A percentile compares a stretch with the other conserved stretches of the same genome.
Evolutionary conservation across 2,329 filamentous ascomycete species (phyloP).

Genomic region (Aspergillus quadrilineatus): DNA sequence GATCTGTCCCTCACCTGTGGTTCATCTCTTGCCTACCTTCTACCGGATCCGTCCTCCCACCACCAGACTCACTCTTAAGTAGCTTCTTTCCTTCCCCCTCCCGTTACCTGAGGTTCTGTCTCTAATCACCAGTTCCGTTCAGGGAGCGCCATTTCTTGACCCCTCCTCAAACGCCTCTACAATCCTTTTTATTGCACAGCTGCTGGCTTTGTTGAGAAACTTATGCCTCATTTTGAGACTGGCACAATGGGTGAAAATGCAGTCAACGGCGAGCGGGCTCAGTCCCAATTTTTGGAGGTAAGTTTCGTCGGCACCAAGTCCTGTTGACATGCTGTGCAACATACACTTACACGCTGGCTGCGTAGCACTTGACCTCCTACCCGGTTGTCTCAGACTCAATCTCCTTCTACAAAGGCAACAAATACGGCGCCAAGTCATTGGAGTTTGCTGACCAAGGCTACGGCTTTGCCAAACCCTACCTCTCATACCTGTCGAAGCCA

Average conservation of each 20-base stretch:
- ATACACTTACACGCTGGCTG: slow-evolving; percentile 19
- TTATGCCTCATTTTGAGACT: slow-evolving; percentile 52
- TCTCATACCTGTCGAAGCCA: slow-evolving; percentile 75
- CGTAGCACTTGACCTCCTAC: slow-evolving; percentile 78
- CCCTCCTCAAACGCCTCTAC: not conserved
- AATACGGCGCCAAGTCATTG: slow-evolving; percentile 79
- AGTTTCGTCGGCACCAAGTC: slow-evolving; percentile 19
- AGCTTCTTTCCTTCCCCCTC: slow-evolving; percentile 7
- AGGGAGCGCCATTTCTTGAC: not conserved
- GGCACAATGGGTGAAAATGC: slow-evolving; percentile 48
- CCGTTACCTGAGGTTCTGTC: not conserved
- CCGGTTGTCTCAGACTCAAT: slow-evolving; percentile 79
- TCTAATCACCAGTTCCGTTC: not conserved
- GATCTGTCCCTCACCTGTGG: slow-evolving; percentile 14
- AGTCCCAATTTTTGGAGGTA: slow-evolving; percentile 49
- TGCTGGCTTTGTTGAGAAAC: slow-evolving; percentile 3
- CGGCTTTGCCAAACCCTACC: slow-evolving; percentile 71
- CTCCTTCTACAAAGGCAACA: slow-evolving; percentile 74
- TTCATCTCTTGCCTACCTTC: slow-evolving; percentile 12
- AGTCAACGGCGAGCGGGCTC: slow-evolving; percentile 52
- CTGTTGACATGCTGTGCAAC: slow-evolving; percentile 22
- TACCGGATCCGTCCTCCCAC: slow-evolving; percentile 11
- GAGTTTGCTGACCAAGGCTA: slow-evolving; percentile 73
- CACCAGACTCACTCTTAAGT: slow-evolving; percentile 8
- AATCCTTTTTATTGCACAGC: not conserved